Evolutionary conservation across 202 grass and related monocot species (phyloP).

Genomic region (Cymbopogon flexuosus): DNA sequence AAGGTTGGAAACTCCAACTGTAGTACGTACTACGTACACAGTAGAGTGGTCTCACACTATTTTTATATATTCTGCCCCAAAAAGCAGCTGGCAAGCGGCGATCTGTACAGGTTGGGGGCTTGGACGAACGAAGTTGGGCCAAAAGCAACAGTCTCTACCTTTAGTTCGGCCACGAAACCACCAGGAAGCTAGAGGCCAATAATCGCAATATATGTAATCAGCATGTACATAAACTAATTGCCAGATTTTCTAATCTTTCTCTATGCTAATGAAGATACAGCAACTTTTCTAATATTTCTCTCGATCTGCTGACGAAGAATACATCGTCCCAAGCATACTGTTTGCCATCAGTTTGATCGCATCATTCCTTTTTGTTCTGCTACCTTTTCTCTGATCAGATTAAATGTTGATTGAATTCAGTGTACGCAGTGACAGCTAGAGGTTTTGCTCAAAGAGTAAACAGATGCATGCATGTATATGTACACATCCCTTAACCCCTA

Average conservation of each 20-base stretch:
- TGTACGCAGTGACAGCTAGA: not conserved
- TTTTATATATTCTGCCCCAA: conserved; percentile 18
- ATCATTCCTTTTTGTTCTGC: not conserved
- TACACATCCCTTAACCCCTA: not conserved
- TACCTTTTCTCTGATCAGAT: not conserved
- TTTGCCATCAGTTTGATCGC: not conserved
- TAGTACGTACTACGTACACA: too few relatives aligned
- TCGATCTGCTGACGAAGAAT: too few relatives aligned
- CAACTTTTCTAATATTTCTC: too few relatives aligned
- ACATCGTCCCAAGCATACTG: not conserved
- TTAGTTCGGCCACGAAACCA: conserved; percentile 32
- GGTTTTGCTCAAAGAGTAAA: not conserved
- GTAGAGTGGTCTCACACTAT: not conserved
- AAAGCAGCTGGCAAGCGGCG: conserved; percentile 20
- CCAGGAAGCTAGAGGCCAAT: conserved; percentile 20
- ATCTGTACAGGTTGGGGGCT: not conserved
- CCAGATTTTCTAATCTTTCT: not conserved
- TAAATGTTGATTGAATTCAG: not conserved
- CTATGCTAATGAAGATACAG: too few relatives aligned
- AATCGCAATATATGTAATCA: not conserved
- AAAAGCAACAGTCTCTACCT: conserved; percentile 28
- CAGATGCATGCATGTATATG: not conserved
- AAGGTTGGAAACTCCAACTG: too few relatives aligned
- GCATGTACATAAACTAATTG: not conserved
- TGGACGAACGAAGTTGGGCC: conserved; percentile 7